Percentiles rank a stretch among this genome's conserved stretches.
These are phyloP conservation scores for Gracilariopsis chorda DNA, from an alignment of 23 red algal genomes.

Conservation along the genomic window DNA sequence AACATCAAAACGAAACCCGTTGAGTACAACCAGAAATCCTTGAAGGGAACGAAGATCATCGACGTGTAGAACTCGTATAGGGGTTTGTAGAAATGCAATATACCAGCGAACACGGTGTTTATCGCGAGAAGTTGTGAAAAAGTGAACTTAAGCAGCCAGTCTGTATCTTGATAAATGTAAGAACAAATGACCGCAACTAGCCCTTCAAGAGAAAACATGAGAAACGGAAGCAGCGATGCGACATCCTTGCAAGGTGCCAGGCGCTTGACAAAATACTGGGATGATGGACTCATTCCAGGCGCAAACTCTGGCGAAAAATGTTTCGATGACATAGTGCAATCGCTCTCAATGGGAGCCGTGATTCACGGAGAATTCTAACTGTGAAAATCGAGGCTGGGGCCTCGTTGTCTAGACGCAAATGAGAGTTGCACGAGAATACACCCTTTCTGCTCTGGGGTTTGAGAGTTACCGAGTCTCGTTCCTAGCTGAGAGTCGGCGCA, in stretches of 20 bases:
- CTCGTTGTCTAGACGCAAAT: no score
- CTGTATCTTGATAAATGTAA: not conserved
- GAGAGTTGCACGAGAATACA: no score
- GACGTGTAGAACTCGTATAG: constrained; percentile 59
- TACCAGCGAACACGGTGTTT: constrained; percentile 35
- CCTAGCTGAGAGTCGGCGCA: not conserved
- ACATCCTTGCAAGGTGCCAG: not conserved
- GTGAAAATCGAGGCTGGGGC: no score
- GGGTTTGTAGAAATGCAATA: constrained; percentile 45
- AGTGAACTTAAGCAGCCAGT: constrained; percentile 51
- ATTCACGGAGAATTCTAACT: no score
- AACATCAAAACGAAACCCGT: constrained; percentile 5
- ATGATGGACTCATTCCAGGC: constrained; percentile 1
- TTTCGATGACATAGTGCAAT: constrained; percentile 10
- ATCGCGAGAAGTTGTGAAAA: constrained; percentile 53
- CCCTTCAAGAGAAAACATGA: constrained; percentile 8
- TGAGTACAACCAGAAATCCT: constrained; percentile 50
- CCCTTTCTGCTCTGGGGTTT: no score
- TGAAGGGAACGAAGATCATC: constrained; percentile 61
- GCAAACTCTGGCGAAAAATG: constrained; percentile 27
- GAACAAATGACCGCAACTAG: constrained; percentile 7
- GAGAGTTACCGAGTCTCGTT: no score
- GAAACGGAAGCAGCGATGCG: not conserved
- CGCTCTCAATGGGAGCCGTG: no score
- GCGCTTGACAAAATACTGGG: constrained; percentile 11